Evolutionary conservation across 129 eudicot species (phyloP), one percentile per base, ranked within the genome.

Genomic region (Escallonia herrerae): DNA sequence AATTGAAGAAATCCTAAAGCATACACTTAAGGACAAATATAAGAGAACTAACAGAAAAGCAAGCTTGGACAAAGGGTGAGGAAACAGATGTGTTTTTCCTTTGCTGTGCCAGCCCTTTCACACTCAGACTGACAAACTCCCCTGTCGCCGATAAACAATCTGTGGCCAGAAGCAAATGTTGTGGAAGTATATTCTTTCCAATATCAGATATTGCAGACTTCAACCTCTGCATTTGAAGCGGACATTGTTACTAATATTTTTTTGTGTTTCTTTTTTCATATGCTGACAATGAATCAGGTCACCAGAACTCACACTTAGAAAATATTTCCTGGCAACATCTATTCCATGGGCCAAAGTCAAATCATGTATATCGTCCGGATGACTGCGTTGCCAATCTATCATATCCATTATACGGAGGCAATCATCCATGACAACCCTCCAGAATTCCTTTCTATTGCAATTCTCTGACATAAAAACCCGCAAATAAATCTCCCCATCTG

Each of bases 371-470:
- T 77, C 90, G 71, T 93, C 98, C 2, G 98, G 90, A 82, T 85
- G 85, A 68, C 98, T 93, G 64, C 85, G 81, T 41, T 84, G 78
- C 98, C 98, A 93, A 57, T 93, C 98, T 22, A 93, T 93, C 78
- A 93, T 62, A 15, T 80, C 80, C 85, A 82, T 81, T 72, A 93
- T 74, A 58, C 69, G 76, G 65, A 88, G 66, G 72, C 98, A 93
- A 49, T 80, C 79, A 22, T 86, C 79, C 74, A 69, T 65, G 15
- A 93, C 72, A 40, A 61, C 63, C 57, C 74, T 78, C 98, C 98
- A 93, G 44, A 88, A 83, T 22, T 65, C 78, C 45, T 50, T 74
- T 58, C 83, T 64, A 5, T 82, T 81, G 39, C 90, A 82, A 55
- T 59, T 74, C 42, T 77, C 86, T 3, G 96, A 86, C 86, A 83